Evolutionary conservation across 148 eudicot species (phyloP).

Genomic region (Silene latifolia): DNA sequence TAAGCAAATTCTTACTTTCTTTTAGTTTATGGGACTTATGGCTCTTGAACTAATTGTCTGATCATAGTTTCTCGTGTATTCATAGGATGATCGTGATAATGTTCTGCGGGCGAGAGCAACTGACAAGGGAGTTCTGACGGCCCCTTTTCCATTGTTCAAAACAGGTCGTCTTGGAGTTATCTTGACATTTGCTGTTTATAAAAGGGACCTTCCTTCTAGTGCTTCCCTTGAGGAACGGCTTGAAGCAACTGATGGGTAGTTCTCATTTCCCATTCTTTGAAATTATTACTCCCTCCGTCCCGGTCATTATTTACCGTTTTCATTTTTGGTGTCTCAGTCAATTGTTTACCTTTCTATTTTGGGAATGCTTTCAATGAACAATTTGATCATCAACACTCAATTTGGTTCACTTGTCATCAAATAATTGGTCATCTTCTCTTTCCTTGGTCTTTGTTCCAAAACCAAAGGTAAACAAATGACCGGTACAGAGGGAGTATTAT

Average conservation of each 20-base stretch:
- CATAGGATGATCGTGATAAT: constrained; percentile 95
- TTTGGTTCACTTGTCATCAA: too few species aligned
- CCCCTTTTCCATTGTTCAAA: constrained; percentile 80
- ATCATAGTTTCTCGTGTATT: constrained; percentile 17
- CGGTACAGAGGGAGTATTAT: not conserved
- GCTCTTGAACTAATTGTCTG: not conserved
- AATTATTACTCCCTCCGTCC: too few species aligned
- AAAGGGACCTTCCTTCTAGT: constrained; percentile 68
- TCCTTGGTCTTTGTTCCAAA: too few species aligned
- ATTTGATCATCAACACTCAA: too few species aligned
- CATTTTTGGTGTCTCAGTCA: too few species aligned
- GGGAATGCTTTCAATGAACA: too few species aligned
- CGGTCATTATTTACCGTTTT: too few species aligned
- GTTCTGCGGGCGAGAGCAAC: constrained; percentile 90
- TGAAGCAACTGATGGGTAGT: constrained; percentile 80
- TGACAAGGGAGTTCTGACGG: constrained; percentile 94
- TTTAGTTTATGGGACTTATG: too few species aligned
- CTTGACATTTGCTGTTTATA: constrained; percentile 93
- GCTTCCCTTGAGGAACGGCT: constrained; percentile 69
- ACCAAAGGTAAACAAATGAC: too few species aligned
- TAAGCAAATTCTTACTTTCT: not conserved
- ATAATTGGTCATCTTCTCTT: too few species aligned
- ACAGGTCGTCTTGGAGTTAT: constrained; percentile 94
- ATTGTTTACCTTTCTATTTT: too few species aligned
- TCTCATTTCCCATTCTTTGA: constrained; percentile 1